Evolutionary conservation across 176 grass and related monocot genomes (phyloP).

Genomic region (Eleusine coracana): DNA sequence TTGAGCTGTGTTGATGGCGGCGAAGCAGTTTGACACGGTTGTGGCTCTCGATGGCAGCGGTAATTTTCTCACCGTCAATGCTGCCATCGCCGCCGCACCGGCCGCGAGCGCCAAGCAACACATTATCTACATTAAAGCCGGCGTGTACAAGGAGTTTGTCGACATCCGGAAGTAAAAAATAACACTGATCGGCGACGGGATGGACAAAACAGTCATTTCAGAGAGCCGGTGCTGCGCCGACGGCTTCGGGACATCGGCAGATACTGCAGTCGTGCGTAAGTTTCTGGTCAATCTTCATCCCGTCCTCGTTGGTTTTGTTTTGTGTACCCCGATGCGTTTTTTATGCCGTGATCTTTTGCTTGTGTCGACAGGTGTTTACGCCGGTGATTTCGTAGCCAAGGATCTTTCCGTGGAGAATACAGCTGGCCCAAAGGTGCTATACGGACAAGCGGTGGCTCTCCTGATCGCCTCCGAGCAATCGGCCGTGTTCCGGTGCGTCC

Average conservation of each 20-base stretch:
- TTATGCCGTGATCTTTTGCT: too few relatives aligned
- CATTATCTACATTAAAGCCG: constrained; percentile 27
- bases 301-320: too few relatives aligned
- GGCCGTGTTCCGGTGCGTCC: not conserved
- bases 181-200: constrained; percentile 12
- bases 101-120: constrained; percentile 3
- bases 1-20: not conserved
- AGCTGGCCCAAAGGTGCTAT: rapidly evolving
- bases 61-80: not conserved
- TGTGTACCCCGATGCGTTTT: too few relatives aligned
- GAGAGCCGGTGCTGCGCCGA: not conserved
- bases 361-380: not conserved
- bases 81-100: not conserved
- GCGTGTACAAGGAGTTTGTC: constrained; percentile 33
- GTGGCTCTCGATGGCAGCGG: not conserved
- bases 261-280: constrained; percentile 36
- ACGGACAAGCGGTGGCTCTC: not conserved
- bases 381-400: not conserved
- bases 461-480: not conserved
- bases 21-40: not conserved
- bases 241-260: not conserved
- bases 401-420: not conserved
- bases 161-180: not conserved
- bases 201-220: constrained; percentile 21
- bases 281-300: not conserved